A percentile compares a stretch with the other conserved stretches of the same genome.
phyloP scores from a whole-genome alignment of 148 eudicot genomes.

The Rhododendron vialii region DNA sequence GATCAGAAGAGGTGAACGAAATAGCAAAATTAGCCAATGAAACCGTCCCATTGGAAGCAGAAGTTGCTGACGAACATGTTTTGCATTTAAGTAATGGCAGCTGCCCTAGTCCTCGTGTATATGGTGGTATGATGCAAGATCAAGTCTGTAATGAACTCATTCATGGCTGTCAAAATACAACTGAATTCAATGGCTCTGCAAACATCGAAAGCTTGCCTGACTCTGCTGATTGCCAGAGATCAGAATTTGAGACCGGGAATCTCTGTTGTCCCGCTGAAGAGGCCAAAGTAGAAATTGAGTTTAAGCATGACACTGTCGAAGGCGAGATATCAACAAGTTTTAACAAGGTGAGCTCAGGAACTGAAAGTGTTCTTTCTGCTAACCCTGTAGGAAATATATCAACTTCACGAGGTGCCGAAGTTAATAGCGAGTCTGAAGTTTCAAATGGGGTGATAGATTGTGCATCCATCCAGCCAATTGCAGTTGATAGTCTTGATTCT shows the following conservation, averaged over 20 bases:
- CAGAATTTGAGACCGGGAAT: conserved; percentile 10
- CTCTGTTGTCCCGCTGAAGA: conserved; percentile 14
- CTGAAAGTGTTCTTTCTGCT: conserved; percentile 27
- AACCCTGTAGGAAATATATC: conserved; percentile 16
- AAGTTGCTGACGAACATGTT: not conserved
- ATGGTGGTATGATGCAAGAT: not conserved
- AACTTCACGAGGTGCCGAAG: conserved; percentile 8
- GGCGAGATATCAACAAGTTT: conserved; percentile 18
- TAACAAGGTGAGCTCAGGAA: conserved; percentile 15
- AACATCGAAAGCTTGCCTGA: conserved; percentile 14
- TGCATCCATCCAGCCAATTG: conserved; percentile 7
- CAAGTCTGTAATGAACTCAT: not conserved
- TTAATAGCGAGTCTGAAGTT: conserved; percentile 15
- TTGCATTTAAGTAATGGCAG: not conserved
- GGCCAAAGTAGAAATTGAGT: conserved; percentile 17
- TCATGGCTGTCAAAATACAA: not conserved
- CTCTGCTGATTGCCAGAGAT: conserved; percentile 12
- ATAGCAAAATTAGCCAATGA: conserved; percentile 17
- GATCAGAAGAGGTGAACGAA: conserved; percentile 14
- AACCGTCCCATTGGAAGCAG: conserved; percentile 7
- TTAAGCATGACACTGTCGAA: conserved; percentile 20
- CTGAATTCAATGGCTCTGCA: conserved; percentile 19
- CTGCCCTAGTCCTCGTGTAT: not conserved
- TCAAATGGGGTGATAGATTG: conserved; percentile 12
- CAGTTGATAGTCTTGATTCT: not conserved